These are phyloP conservation scores for Diutina sp. DNA, from an alignment of 1,139 yeast species.

Conservation along the genomic window DNA sequence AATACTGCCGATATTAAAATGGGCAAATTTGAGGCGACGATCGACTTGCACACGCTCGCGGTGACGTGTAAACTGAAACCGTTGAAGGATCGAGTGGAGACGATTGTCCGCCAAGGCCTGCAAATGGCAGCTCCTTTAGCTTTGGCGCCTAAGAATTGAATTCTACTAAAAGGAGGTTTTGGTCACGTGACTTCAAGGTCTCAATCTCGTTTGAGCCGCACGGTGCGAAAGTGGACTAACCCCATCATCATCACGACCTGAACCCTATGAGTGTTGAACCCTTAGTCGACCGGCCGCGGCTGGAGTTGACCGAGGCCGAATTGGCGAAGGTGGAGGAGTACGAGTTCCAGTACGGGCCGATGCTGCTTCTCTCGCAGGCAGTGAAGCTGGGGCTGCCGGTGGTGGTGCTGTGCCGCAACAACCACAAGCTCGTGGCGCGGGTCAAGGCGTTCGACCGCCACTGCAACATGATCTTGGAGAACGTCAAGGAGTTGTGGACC, in stretches of 20 bases:
- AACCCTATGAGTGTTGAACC: background rate
- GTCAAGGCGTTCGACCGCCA: slow-evolving; percentile 95
- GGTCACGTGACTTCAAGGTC: background rate
- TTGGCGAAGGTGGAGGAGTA: slow-evolving; percentile 76
- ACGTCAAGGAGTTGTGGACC: slow-evolving; percentile 87
- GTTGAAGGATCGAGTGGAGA: slow-evolving; percentile 70
- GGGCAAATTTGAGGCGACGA: slow-evolving; percentile 62
- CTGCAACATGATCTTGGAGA: slow-evolving; percentile 83
- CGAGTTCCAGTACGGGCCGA: slow-evolving; percentile 85
- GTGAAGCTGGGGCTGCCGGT: slow-evolving; percentile 66
- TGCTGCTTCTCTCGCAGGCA: slow-evolving; percentile 74
- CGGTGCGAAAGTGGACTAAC: no score
- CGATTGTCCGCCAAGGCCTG: slow-evolving; percentile 65
- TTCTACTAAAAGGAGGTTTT: no score
- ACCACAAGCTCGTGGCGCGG: slow-evolving; percentile 79
- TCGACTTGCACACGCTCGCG: slow-evolving; percentile 48
- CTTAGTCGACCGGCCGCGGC: slow-evolving; percentile 47
- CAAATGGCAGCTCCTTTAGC: slow-evolving; percentile 63
- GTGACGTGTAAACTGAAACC: slow-evolving; percentile 76
- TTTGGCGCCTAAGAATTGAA: background rate
- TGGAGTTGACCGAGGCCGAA: slow-evolving; percentile 74
- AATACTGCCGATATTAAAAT: slow-evolving; percentile 43
- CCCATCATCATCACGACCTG: no score
- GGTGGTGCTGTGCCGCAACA: slow-evolving; percentile 81
- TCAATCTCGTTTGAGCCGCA: no score